Evolutionary conservation across 805 yeast genomes (phyloP).

Genomic region (Myxozyma melibiosi): DNA sequence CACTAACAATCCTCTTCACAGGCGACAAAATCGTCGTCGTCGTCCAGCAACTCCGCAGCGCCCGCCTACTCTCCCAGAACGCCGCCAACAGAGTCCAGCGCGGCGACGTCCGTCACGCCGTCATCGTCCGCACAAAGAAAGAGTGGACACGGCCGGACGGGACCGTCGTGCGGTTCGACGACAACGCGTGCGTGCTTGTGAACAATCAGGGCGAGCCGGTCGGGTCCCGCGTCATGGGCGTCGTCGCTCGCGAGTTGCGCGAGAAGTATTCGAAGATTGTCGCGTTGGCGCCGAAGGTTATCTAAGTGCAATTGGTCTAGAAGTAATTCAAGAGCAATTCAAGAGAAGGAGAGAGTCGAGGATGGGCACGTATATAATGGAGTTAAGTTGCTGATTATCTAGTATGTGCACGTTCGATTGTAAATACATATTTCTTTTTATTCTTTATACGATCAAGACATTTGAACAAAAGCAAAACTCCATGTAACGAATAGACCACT

Average conservation of each 20-base stretch:
- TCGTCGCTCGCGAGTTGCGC: conserved; percentile 84
- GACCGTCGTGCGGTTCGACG: conserved; percentile 82
- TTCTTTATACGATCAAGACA: background rate
- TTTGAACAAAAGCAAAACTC: background rate
- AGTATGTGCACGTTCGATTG: background rate
- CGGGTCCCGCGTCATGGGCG: conserved; percentile 89
- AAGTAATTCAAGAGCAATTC: no score
- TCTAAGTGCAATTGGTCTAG: conserved; percentile 15
- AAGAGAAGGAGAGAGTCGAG: no score
- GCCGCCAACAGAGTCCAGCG: conserved; percentile 73
- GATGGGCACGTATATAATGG: no score
- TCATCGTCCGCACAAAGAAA: conserved; percentile 89
- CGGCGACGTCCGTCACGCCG: conserved; percentile 95
- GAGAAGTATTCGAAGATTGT: conserved; percentile 83
- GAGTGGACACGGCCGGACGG: conserved; percentile 82
- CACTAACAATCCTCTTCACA: background rate
- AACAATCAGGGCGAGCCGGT: conserved; percentile 92
- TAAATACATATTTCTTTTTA: background rate
- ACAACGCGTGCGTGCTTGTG: conserved; percentile 93
- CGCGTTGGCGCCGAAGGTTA: conserved; percentile 78
- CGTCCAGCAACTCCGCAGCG: conserved; percentile 45
- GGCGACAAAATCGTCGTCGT: conserved; percentile 96
- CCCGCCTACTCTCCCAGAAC: conserved; percentile 10
- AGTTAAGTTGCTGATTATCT: background rate
- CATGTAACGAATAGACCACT: background rate